Evolutionary conservation across 305 asterid genomes (phyloP).

Genomic region (Andrographis paniculata): DNA sequence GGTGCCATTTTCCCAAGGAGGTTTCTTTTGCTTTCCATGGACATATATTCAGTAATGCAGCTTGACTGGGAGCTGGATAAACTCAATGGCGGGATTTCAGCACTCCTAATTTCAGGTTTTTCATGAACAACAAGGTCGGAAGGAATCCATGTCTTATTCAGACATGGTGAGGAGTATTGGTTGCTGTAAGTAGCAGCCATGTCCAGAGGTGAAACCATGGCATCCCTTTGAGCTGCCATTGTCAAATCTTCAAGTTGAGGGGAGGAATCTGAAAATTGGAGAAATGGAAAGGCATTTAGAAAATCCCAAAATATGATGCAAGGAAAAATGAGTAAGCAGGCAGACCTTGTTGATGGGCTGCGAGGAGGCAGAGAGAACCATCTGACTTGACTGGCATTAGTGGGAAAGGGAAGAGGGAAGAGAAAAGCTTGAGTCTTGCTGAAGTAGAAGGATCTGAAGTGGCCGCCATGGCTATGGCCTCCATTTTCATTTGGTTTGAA

Average conservation of each 20-base stretch:
- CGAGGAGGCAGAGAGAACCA: conserved; percentile 59
- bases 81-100: conserved; percentile 37
- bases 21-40: conserved; percentile 43
- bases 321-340: too few relatives aligned
- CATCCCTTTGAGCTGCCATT: conserved; percentile 37
- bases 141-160: conserved; percentile 39
- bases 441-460: conserved; percentile 19
- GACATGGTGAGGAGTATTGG: too few relatives aligned
- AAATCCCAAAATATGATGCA: too few relatives aligned
- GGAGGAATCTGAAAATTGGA: conserved; percentile 24
- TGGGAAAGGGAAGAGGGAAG: conserved; percentile 34
- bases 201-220: too few relatives aligned
- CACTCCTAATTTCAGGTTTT: conserved; percentile 23
- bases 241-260: conserved; percentile 81
- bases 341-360: conserved; percentile 36
- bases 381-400: conserved; percentile 69
- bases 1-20: too few relatives aligned
- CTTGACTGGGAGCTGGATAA: conserved; percentile 70
- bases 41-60: conserved; percentile 54
- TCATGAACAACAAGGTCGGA: conserved; percentile 20
- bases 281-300: too few relatives aligned
- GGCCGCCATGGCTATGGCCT: conserved; percentile 27
- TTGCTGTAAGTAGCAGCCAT: too few relatives aligned
- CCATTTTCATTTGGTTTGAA: conserved; percentile 66
- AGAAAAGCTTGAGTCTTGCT: conserved; percentile 27